phyloP scores from a whole-genome alignment of 1,139 yeast species.

The Schizosaccharomyces versatilis region DNA sequence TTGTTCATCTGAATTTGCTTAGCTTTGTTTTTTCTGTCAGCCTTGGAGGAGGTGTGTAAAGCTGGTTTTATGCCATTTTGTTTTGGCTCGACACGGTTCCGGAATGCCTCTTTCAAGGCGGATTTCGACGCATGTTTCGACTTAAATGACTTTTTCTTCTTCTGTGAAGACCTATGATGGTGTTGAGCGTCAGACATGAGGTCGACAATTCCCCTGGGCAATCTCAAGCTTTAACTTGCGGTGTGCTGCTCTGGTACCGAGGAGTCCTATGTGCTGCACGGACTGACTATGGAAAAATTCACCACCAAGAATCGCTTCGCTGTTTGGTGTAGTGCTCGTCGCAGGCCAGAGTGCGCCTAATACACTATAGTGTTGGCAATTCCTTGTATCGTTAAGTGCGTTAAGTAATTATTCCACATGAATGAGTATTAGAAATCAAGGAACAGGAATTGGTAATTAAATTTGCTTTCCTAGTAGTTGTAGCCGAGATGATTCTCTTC shows the following conservation, averaged over 20 bases:
- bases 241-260: no score
- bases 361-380: no score
- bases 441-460: background rate
- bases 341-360: no score
- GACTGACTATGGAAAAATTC: no score
- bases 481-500: background rate
- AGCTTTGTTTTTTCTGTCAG: slow-evolving; percentile 57
- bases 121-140: slow-evolving; percentile 78
- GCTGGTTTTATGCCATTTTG: slow-evolving; percentile 21
- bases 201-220: no score
- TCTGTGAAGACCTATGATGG: slow-evolving; percentile 68
- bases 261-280: no score
- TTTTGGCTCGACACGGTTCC: slow-evolving; percentile 57
- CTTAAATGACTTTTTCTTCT: slow-evolving; percentile 67
- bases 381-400: no score
- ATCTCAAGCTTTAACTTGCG: no score
- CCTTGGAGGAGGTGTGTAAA: slow-evolving; percentile 27
- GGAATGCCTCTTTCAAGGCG: slow-evolving; percentile 48
- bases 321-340: no score
- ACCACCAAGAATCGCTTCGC: no score
- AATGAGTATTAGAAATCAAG: no score
- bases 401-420: no score
- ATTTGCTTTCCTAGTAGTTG: background rate
- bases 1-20: slow-evolving; percentile 60
- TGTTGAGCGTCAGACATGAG: slow-evolving; percentile 18